Base-by-base conservation (phyloP, 306 rosid genomes). In the Herpetospermum pedunculosum region DNA sequence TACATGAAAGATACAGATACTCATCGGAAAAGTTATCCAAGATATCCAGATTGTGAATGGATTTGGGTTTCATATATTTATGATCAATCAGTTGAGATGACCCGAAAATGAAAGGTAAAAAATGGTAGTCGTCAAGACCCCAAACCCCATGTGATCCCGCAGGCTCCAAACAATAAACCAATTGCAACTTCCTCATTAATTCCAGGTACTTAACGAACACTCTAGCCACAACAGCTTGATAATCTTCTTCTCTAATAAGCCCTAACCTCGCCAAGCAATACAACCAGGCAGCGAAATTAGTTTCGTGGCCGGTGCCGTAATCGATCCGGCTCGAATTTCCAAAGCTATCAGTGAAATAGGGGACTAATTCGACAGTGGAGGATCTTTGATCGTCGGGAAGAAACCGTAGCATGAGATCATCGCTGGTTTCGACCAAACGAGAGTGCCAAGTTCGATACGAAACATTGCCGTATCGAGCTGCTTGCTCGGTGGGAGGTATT, bases 91-190 rank as follows among this genome's bases (percentile, higher is more conserved):
- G 79, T 81, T 95, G 99, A 0, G 99, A 95, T 2, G 97, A 78
- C 14, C 99, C 99, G 23, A 95, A 95, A 64, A 94, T 83, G 60
- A 89, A 94, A 0, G 97, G 99, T 40, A 94, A 54, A 70, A 94
- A 91, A 59, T 92, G 97, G 37, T 91, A 91, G 77, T 94, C 99
- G 49, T 94, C 99, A 3, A 94, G 96, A 4, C 99, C 99, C 99
- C 99, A 94, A 19, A 94, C 99, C 8, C 99, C 99, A 65, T 94
- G 99, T 0, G 99, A 94, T 40, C 99, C 99, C 0, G 99, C 99
- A 15, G 99, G 99, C 67, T 95, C 99, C 77, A 95, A 74, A 73
- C 77, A 81, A 73, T 95, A 95, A 75, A 83, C 86, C 77, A 81
- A 62, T 80, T 95, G 99, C 84, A 95, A 79, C 74, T 89, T 91